Base-by-base conservation (phyloP, 1,284 basidiomycete species). In the Rhodotorula sp. region DNA sequence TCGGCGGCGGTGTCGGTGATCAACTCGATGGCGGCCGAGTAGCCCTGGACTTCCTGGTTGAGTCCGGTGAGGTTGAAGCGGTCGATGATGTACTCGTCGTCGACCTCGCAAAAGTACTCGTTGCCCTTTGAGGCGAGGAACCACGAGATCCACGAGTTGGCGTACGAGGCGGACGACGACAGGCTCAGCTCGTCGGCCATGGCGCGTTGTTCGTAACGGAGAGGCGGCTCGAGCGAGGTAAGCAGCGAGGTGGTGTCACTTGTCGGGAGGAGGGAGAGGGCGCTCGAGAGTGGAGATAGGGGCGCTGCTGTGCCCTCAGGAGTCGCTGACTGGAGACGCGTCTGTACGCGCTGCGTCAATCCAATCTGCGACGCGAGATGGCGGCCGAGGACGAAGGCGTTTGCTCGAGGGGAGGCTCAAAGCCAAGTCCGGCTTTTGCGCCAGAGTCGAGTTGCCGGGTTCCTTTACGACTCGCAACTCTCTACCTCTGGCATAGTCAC, bases 101-200 rank as follows among this genome's bases (percentile, higher is more conserved):
- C 97, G 76, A 99, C 93, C 84, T 99, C 95, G 82, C 95, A 97
- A 81, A 98, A 99, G 85, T 99, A 99, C 83, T 99, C 95, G 83
- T 83, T 83, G 60, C 82, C 82, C 70, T 82, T 95, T n/a, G 93
- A 95, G 12, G 93, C 93, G 43, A 99, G 85, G 81, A 98, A 99
- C 95, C 95, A 98, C 74, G 75, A 71, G 61, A 76, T 76, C 75
- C 75, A 76, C 59, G 73, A 72, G 69, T 76, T 77, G 62, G 78
- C 73, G 71, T 77, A 78, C 28, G 77, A 78, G 19, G 73, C 75
- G 21, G 78, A 78, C 45, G 75, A 75, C n/a, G 77, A 74, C 52
- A 74, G 72, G 31, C 75, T 75, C 34, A 74, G 58, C 61, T 77
- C 77, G 71, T 77, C 62, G 43, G 62, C 76, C 75, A 77, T 74